Conservation (phyloP, 2,329 filamentous ascomycete species). For the Thelonectria blattea region DNA sequence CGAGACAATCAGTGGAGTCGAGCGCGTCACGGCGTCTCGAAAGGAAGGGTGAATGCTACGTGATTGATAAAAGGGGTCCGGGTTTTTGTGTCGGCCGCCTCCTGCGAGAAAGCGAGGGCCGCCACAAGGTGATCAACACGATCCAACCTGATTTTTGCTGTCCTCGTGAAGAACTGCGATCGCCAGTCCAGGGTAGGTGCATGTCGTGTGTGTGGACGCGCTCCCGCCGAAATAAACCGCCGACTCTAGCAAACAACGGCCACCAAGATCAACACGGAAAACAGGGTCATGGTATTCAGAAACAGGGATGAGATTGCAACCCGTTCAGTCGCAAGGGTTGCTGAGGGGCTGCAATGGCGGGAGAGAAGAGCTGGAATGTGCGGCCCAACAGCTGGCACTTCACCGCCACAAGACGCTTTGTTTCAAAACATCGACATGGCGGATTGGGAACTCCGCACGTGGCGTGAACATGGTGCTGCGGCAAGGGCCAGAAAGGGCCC, state of each 20-base stretch:
- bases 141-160: neutral
- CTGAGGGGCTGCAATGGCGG: neutral
- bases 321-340: neutral
- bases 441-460: neutral
- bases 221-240: neutral
- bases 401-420: neutral
- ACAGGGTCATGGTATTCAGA: neutral
- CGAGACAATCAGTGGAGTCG: neutral
- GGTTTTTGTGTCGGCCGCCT: no score
- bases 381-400: neutral
- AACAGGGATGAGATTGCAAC: neutral
- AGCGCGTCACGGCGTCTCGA: neutral
- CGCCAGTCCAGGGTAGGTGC: conserved; percentile 2
- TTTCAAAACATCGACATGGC: conserved; percentile 8
- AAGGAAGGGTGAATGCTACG: conserved; percentile 4
- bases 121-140: neutral
- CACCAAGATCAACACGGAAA: neutral
- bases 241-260: neutral
- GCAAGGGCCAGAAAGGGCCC: neutral
- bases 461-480: neutral
- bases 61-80: neutral
- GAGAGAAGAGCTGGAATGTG: neutral
- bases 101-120: neutral
- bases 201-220: neutral
- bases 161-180: neutral